Percentiles rank a stretch among this genome's conserved stretches.
Evolutionary conservation across 352 stramenopile genomes (phyloP).

Genomic region (Elongisporangium prolatum): DNA sequence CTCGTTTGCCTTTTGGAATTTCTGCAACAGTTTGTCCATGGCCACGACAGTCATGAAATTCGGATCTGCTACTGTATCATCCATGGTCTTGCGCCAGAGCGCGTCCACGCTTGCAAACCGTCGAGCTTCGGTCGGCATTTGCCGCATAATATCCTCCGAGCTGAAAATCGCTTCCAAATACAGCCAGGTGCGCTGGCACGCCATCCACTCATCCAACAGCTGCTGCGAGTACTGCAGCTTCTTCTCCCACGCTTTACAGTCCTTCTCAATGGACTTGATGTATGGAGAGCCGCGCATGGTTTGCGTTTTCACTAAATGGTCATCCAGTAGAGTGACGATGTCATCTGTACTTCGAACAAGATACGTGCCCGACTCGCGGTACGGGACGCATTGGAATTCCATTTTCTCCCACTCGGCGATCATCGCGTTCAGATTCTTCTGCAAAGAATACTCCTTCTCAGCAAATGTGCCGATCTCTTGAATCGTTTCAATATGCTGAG

Average conservation of each 20-base stretch:
- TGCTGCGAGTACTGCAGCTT: slow-evolving; percentile 88
- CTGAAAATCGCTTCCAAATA: slow-evolving; percentile 96
- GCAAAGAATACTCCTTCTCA: slow-evolving; percentile 94
- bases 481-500: slow-evolving; percentile 87
- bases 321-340: slow-evolving; percentile 90
- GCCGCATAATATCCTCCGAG: slow-evolving; percentile 94
- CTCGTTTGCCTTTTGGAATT: slow-evolving; percentile 92
- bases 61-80: slow-evolving; percentile 83
- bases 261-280: slow-evolving; percentile 92
- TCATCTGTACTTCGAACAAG: slow-evolving; percentile 86
- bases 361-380: slow-evolving; percentile 92
- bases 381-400: slow-evolving; percentile 90
- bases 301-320: slow-evolving; percentile 94
- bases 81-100: slow-evolving; percentile 91
- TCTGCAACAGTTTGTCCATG: slow-evolving; percentile 88
- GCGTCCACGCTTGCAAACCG: slow-evolving; percentile 88
- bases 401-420: slow-evolving; percentile 92
- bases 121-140: slow-evolving; percentile 91
- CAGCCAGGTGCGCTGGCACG: slow-evolving; percentile 92
- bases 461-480: slow-evolving; percentile 88
- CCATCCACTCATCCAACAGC: slow-evolving; percentile 94
- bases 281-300: slow-evolving; percentile 94
- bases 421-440: slow-evolving; percentile 93
- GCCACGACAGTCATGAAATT: slow-evolving; percentile 88
- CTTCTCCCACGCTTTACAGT: slow-evolving; percentile 88